These are phyloP conservation scores for Fragilaria radians DNA, from an alignment of 108 stramenopile genomes.

Conservation along the genomic window DNA sequence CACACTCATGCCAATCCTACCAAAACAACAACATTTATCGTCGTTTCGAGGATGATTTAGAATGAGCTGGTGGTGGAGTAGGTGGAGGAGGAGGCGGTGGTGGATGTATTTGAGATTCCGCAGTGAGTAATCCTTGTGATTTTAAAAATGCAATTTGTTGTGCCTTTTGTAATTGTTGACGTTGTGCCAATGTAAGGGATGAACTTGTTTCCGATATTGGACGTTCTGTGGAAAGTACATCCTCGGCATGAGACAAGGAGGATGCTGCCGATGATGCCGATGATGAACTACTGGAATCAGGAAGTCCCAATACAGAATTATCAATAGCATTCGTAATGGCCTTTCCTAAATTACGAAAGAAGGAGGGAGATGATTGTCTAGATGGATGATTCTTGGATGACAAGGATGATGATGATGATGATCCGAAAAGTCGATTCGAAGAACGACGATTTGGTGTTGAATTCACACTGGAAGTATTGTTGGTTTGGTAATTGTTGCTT, in stretches of 20 bases:
- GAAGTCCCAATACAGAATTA: conserved; percentile 37
- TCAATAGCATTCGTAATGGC: conserved; percentile 32
- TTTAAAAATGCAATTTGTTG: conserved; percentile 71
- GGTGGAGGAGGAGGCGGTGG: too few relatives aligned
- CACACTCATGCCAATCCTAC: too few relatives aligned
- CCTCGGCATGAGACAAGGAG: too few relatives aligned
- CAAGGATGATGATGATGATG: conserved; percentile 10
- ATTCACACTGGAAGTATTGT: conserved; percentile 51
- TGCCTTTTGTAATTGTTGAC: conserved; percentile 58
- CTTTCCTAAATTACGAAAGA: conserved; percentile 11
- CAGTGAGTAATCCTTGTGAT: conserved; percentile 57
- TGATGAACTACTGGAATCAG: not conserved
- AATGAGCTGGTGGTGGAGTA: too few relatives aligned
- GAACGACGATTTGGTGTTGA: conserved; percentile 34
- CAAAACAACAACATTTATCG: too few relatives aligned
- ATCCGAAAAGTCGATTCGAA: not conserved
- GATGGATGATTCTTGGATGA: not conserved
- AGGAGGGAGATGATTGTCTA: conserved; percentile 7
- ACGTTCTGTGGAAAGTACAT: not conserved
- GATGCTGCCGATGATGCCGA: not conserved
- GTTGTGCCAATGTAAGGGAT: conserved; percentile 33
- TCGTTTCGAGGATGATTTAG: too few relatives aligned
- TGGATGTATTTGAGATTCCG: not conserved
- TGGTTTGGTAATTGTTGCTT: too few relatives aligned
- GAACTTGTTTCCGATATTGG: not conserved